Evolutionary conservation across 345 rosid species (phyloP), one percentile per base, ranked within the genome.

Genomic region (Pistacia integerrima): DNA sequence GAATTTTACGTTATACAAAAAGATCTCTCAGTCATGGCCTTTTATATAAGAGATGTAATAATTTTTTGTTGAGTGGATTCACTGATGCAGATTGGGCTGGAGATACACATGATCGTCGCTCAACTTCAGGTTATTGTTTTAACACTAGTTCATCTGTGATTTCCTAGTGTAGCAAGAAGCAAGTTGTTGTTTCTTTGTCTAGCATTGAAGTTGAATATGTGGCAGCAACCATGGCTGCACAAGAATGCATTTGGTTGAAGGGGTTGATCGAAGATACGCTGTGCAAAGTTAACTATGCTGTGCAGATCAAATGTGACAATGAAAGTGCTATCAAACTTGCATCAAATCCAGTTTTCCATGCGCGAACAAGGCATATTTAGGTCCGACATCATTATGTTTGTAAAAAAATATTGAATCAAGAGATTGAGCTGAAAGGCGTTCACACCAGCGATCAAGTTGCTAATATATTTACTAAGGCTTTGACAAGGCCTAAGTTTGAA

Each of bases 221-320:
- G 2, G 73, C 48, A 48, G 35, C 25, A 2, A 57, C 46, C 2
- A 57, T 70, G 68, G 56, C 73, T 7, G 7, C 68, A 4, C 38
- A 69, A 18, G 67, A 70, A 28, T 71, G 52, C 5, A 41, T 75
- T 9, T 80, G 76, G 82, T 18, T 70, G 22, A 70, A 80, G 36
- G 2, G 55, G 0, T 51, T 80, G n/a, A 46, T 70, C 30, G 33
- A 18, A 56, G 56, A 74, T 20, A 68, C 75, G 4, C 11, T 72
- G 10, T 3, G 11, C 5, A 52, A 70, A 38, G 3, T 48, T 36
- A 33, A 64, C 36, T 63, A 77, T 38, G 48, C 9, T 38, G 35
- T 77, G 18, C 8, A 51, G 9, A 64, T 71, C 12, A 2, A 36
- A 12, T 46, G 59, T 65, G 73, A 78, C 1, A 67, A 67, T 64